These are phyloP conservation scores for Phytophthora sansomeana DNA, from an alignment of 352 stramenopile species.

Conservation along the genomic window DNA sequence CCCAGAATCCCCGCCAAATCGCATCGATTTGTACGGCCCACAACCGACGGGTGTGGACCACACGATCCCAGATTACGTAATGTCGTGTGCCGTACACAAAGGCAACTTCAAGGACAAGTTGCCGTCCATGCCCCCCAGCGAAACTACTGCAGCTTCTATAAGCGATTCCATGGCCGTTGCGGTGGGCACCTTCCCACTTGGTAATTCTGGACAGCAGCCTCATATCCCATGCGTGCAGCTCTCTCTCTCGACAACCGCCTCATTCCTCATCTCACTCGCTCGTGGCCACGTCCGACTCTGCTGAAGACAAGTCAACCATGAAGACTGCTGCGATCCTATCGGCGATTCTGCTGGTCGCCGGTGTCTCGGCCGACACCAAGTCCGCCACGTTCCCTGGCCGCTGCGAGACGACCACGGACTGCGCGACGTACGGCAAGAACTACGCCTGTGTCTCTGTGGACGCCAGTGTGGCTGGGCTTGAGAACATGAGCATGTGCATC, in stretches of 20 bases:
- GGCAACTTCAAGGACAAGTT: constrained; percentile 22
- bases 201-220: constrained; percentile 5
- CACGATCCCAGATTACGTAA: not conserved
- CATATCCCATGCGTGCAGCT: not conserved
- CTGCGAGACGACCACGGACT: constrained; percentile 62
- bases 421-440: constrained; percentile 56
- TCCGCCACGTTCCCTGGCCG: constrained; percentile 62
- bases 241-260: constrained; percentile 15
- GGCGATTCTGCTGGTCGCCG: constrained; percentile 22
- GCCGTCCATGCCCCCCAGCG: no score
- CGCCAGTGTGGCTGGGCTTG: constrained; percentile 58
- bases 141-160: no score
- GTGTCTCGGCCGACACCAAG: constrained; percentile 27
- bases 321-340: constrained; percentile 24
- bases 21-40: constrained; percentile 29
- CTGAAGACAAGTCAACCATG: constrained; percentile 14
- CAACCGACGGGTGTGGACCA: constrained; percentile 12
- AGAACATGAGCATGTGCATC: constrained; percentile 79
- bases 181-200: constrained; percentile 32
- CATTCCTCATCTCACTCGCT: constrained; percentile 32
- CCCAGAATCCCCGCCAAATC: constrained; percentile 34
- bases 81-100: constrained; percentile 24
- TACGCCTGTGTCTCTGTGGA: constrained; percentile 81
- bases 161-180: constrained; percentile 12
- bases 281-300: not conserved